Base-by-base conservation (phyloP, 805 yeast species). In the Yarrowia sp. region DNA sequence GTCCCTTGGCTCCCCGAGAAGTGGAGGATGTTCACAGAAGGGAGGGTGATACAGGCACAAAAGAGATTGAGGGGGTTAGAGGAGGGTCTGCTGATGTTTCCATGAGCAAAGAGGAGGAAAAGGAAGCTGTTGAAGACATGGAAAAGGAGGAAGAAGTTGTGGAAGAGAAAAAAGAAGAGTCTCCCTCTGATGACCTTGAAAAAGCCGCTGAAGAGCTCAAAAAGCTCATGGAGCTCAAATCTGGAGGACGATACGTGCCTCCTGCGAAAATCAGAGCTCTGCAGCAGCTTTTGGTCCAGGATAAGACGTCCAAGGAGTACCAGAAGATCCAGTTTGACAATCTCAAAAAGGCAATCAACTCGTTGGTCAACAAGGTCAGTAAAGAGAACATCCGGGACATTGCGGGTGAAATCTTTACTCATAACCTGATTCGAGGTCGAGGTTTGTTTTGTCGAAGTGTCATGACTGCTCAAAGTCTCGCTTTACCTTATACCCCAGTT, bases 251-350 rank as follows among this genome's bases (percentile, higher is more conserved):
- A 35, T 85, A 85, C 72, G 82, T 86, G 1, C 88, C 89, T 4
- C 87, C 87, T 0, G 86, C 85, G 0, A 82, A 80, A 72, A 78
- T 86, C 15, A 77, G 80, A 41, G 83, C 81, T 3, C 74, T 86
- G 9, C 75, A 82, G 68, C 79, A 78, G 15, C 77, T 80, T 72
- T 72, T 80, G 59, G 71, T 74, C 16, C 72, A 74, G 22, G 71
- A 72, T 14, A 72, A 75, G 32, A 75, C 75, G 10, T 74, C 82
- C 3, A 75, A 78, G 56, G 85, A 82, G 68, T 76, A 74, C 67
- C 94, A 90, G 72, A 76, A 79, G 68, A 70, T 82, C 48, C 80
- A 82, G 70, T 91, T 96, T 96, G 85, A 82, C 41, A 74, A 76
- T 32, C 77, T 86, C 50, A 83, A 81, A 70, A 80, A 81, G 69